phyloP scores from a whole-genome alignment of 2,329 filamentous ascomycete species.

The Hypoxylon sp. region DNA sequence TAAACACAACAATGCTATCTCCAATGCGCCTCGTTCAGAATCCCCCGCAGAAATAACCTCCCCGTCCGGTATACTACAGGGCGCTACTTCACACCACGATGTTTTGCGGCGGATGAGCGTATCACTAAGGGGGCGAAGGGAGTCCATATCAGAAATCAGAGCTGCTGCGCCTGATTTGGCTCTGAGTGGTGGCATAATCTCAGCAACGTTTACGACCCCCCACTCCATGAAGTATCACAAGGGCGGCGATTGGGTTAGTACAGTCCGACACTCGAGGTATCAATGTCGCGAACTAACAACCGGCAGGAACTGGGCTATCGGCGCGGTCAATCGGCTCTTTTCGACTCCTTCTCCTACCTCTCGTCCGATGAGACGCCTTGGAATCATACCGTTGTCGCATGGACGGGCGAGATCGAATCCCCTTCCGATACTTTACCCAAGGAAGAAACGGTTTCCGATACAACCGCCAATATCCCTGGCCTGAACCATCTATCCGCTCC shows the following conservation, averaged over 20 bases:
- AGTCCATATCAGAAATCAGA: conserved; percentile 67
- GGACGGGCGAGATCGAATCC: conserved; percentile 87
- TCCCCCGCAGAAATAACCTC: conserved; percentile 40
- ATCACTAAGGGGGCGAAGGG: conserved; percentile 57
- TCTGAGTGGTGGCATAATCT: conserved; percentile 74
- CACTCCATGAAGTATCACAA: conserved; percentile 69
- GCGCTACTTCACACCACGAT: conserved; percentile 55
- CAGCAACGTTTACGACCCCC: conserved; percentile 73
- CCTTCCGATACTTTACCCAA: conserved; percentile 59
- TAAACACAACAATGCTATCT: conserved; percentile 43
- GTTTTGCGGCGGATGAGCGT: conserved; percentile 59
- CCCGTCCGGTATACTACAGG: conserved; percentile 42
- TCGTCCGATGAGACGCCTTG: conserved; percentile 85
- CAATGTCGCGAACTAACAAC: conserved; percentile 20
- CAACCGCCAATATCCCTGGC: conserved; percentile 64
- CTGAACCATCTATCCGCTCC: conserved; percentile 83
- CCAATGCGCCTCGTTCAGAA: conserved; percentile 38
- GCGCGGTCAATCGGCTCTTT: conserved; percentile 89
- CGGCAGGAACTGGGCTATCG: conserved; percentile 78
- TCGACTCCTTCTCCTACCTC: conserved; percentile 89
- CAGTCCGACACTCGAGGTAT: background rate
- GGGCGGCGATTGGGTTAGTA: conserved; percentile 71
- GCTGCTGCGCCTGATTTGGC: conserved; percentile 67
- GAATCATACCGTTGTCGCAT: conserved; percentile 93
- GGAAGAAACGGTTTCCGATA: conserved; percentile 61